Conservation (phyloP, 495 filamentous ascomycete species). For the Chaetomium tenue region DNA sequence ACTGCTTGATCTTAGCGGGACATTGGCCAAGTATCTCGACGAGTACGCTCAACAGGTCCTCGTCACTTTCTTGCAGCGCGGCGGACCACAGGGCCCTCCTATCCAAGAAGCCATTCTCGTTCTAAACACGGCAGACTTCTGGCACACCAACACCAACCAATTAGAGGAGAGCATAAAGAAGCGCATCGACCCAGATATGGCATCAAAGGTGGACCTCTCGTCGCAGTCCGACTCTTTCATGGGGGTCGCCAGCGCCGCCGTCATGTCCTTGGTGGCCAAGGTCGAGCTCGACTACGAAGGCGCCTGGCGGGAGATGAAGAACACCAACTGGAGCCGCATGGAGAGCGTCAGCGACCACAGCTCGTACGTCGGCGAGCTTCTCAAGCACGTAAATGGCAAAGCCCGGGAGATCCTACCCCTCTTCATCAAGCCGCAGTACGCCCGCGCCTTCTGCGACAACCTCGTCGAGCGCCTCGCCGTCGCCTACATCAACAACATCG, state of each 20-base stretch:
- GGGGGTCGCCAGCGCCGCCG: slow-evolving; percentile 85
- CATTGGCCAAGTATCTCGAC: slow-evolving; percentile 89
- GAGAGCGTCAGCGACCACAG: slow-evolving; percentile 95
- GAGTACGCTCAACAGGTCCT: slow-evolving; percentile 94
- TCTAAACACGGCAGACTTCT: slow-evolving; percentile 96
- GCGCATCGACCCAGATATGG: slow-evolving; percentile 75
- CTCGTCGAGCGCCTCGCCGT: slow-evolving; percentile 80
- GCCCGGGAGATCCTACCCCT: slow-evolving; percentile 70
- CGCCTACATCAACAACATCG: slow-evolving; percentile 77
- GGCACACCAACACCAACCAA: slow-evolving; percentile 87
- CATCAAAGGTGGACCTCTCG: slow-evolving; percentile 76
- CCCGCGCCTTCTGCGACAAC: slow-evolving; percentile 91
- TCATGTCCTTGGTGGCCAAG: slow-evolving; percentile 76
- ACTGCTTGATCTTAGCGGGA: slow-evolving; percentile 79
- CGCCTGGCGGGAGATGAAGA: slow-evolving; percentile 95
- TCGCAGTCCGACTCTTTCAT: slow-evolving; percentile 93
- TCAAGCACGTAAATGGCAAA: slow-evolving; percentile 66
- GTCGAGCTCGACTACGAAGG: slow-evolving; percentile 80
- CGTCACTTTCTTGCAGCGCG: slow-evolving; percentile 68
- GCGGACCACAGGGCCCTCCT: slow-evolving; percentile 56
- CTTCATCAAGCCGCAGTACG: slow-evolving; percentile 91
- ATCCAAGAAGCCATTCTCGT: slow-evolving; percentile 79
- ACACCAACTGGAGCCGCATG: slow-evolving; percentile 91
- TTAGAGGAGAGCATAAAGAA: slow-evolving; percentile 92
- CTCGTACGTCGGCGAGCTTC: slow-evolving; percentile 79